These are phyloP conservation scores for Rosa lucieae DNA, from an alignment of 306 rosid species.

Conservation along the genomic window DNA sequence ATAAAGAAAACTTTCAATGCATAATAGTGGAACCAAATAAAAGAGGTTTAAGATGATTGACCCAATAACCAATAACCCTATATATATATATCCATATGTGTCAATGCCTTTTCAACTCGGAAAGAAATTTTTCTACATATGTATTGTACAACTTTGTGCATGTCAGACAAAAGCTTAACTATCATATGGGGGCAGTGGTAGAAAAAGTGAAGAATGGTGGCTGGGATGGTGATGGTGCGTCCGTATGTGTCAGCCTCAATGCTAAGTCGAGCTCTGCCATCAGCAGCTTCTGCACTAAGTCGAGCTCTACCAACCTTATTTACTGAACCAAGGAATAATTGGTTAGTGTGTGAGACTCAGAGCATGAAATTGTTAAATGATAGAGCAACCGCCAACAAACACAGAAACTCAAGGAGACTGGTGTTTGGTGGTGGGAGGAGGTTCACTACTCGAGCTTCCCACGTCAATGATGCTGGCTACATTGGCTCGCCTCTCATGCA, in stretches of 20 bases:
- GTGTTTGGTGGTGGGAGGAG: slow-evolving; percentile 32
- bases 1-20: neutral
- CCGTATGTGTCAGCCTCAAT: slow-evolving; percentile 13
- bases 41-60: neutral
- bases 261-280: neutral
- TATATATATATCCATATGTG: neutral
- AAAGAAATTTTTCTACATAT: neutral
- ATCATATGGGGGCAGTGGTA: neutral
- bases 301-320: slow-evolving; percentile 6
- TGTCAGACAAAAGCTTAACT: neutral
- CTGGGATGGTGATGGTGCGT: slow-evolving; percentile 17
- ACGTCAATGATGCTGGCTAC: slow-evolving; percentile 62
- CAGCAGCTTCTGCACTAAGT: neutral
- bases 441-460: slow-evolving; percentile 48
- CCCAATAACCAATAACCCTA: neutral
- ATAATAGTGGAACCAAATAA: neutral
- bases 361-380: neutral
- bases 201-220: slow-evolving; percentile 16
- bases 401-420: neutral
- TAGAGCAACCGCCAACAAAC: neutral
- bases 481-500: slow-evolving; percentile 67
- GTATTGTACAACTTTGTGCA: neutral
- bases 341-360: neutral
- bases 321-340: neutral
- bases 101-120: neutral